phyloP scores from a whole-genome alignment of 495 filamentous ascomycete genomes.

The Trichoderma gamsii region DNA sequence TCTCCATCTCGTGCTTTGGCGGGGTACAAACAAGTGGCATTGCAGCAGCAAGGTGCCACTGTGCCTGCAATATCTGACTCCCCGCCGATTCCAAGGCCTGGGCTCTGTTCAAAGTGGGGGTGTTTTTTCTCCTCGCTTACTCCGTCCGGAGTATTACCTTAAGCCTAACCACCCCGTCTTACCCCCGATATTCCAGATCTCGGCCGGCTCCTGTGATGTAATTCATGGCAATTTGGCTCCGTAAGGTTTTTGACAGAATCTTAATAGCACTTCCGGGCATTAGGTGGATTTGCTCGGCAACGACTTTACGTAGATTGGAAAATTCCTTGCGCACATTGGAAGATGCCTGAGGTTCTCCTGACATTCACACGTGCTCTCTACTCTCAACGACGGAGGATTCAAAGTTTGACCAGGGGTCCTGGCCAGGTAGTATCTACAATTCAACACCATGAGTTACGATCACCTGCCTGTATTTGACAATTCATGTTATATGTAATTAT shows the following conservation, averaged over 20 bases:
- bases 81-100: background rate
- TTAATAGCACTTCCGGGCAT: too few species aligned
- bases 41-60: background rate
- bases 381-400: background rate
- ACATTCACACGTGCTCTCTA: background rate
- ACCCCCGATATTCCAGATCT: too few species aligned
- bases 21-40: too few species aligned
- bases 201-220: too few species aligned
- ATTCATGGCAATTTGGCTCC: too few species aligned
- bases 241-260: too few species aligned
- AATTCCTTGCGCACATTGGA: too few species aligned
- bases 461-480: background rate
- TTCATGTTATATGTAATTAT: background rate
- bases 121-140: background rate
- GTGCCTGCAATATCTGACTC: background rate
- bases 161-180: background rate
- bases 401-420: background rate
- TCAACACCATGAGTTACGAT: background rate
- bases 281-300: too few species aligned
- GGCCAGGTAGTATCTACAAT: background rate
- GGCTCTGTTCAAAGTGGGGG: background rate
- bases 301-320: too few species aligned
- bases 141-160: background rate
- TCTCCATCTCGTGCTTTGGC: too few species aligned
- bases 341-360: too few species aligned